Percentiles rank a stretch among this genome's conserved stretches.
Conservation (phyloP, 139 green algal species). For the Coccomyxa sp. region DNA sequence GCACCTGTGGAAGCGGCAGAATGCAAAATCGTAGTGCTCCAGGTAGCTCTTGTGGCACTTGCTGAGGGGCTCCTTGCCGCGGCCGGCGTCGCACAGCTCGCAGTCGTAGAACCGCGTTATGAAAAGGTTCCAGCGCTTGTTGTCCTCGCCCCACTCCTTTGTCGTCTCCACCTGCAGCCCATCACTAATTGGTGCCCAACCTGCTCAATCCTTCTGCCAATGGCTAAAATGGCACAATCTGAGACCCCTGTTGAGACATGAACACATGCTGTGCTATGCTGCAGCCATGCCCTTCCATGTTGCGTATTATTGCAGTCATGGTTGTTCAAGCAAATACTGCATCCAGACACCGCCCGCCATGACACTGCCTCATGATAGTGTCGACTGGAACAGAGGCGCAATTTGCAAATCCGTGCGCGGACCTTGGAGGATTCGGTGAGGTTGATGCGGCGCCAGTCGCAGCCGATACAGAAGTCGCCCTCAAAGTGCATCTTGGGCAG, state of each 20-base stretch:
- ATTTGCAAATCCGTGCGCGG: no score
- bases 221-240: no score
- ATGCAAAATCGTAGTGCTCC: slow-evolving; percentile 9
- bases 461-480: slow-evolving; percentile 13
- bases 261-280: no score
- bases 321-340: no score
- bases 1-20: slow-evolving; percentile 3
- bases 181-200: no score
- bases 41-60: not conserved
- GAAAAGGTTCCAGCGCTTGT: slow-evolving; percentile 15
- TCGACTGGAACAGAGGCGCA: no score
- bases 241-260: no score
- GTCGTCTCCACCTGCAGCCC: not conserved
- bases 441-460: slow-evolving; percentile 15
- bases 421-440: not conserved
- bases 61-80: not conserved
- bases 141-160: slow-evolving; percentile 11
- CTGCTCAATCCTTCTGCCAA: no score
- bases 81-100: not conserved
- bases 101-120: slow-evolving; percentile 11
- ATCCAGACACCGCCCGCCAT: no score
- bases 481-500: slow-evolving; percentile 14
- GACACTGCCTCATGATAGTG: no score
- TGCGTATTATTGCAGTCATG: no score
- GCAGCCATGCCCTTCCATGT: no score